Evolutionary conservation across 495 filamentous ascomycete species (phyloP).

Genomic region (Haplographium delicatum): DNA sequence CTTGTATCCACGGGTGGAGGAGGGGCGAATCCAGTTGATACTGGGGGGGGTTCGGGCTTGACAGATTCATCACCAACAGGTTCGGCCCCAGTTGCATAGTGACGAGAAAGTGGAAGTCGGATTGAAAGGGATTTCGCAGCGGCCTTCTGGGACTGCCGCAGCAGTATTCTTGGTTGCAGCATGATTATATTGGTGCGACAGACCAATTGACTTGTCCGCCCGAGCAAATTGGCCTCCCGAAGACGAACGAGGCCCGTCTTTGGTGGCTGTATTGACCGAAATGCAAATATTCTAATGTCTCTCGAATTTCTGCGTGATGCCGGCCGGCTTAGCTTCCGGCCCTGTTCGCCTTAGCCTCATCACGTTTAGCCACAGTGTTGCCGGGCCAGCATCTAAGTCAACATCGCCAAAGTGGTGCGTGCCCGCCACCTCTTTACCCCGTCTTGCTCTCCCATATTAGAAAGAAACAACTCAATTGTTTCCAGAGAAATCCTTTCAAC

Average conservation of each 20-base stretch:
- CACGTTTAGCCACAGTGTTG: constrained; percentile 3
- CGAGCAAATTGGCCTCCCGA: constrained; percentile 1
- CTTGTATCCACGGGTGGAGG: constrained; percentile 16
- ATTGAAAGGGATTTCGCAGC: constrained; percentile 38
- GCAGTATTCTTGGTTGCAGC: constrained; percentile 61
- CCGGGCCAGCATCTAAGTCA: constrained; percentile 1
- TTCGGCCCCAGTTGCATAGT: constrained; percentile 51
- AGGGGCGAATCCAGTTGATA: constrained; percentile 30
- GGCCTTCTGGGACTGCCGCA: constrained; percentile 41
- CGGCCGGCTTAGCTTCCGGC: not conserved
- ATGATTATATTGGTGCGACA: too few relatives aligned
- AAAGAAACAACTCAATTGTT: not conserved
- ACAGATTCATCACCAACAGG: constrained; percentile 36
- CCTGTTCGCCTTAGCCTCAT: not conserved
- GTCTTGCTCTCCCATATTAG: not conserved
- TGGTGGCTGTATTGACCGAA: not conserved
- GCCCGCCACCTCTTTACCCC: not conserved
- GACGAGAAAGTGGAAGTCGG: constrained; percentile 36
- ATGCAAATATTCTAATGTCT: constrained; percentile 4
- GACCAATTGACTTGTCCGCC: constrained; percentile 18
- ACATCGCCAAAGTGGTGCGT: not conserved
- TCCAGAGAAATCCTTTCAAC: not conserved
- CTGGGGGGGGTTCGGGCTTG: constrained; percentile 21
- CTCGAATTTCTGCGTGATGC: not conserved
- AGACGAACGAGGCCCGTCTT: not conserved